Percentiles rank a stretch among this genome's conserved stretches.
Evolutionary conservation across 768 basidiomycete genomes (phyloP).

Genomic region (Ephemerocybe angulata): DNA sequence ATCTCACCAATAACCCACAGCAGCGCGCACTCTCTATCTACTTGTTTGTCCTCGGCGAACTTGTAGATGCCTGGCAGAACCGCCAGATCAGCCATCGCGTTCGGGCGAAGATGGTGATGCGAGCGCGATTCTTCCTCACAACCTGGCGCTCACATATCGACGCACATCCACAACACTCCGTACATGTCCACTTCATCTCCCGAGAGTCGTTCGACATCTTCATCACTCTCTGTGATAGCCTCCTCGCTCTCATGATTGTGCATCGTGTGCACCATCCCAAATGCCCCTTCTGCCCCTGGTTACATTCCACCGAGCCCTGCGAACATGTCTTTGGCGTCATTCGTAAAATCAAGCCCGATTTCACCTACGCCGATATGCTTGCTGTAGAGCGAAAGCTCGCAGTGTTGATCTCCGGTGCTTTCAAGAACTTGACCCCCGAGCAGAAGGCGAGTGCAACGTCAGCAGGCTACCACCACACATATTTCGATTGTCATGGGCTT

Average conservation of each 20-base stretch:
- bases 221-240: slow-evolving; percentile 26
- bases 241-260: slow-evolving; percentile 28
- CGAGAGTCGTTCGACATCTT: slow-evolving; percentile 31
- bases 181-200: slow-evolving; percentile 27
- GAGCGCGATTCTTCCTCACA: slow-evolving; percentile 28
- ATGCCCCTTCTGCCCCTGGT: slow-evolving; percentile 36
- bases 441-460: slow-evolving; percentile 1
- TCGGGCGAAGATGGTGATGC: slow-evolving; percentile 27
- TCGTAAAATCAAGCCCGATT: slow-evolving; percentile 31
- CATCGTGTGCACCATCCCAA: slow-evolving; percentile 26
- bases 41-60: slow-evolving; percentile 38
- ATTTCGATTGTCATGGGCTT: slow-evolving; percentile 9
- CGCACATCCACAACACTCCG: slow-evolving; percentile 13
- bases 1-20: slow-evolving; percentile 23
- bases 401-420: not conserved
- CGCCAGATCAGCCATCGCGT: slow-evolving; percentile 21
- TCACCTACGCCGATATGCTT: slow-evolving; percentile 28
- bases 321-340: slow-evolving; percentile 33
- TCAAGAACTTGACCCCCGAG: not conserved
- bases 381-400: slow-evolving; percentile 26
- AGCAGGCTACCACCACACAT: slow-evolving; percentile 11
- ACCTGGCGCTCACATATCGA: slow-evolving; percentile 25
- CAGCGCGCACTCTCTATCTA: slow-evolving; percentile 26
- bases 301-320: slow-evolving; percentile 29
- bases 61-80: slow-evolving; percentile 37